Evolutionary conservation across 2,329 filamentous ascomycete species (phyloP).

Genomic region (Bipolaris zeicola): DNA sequence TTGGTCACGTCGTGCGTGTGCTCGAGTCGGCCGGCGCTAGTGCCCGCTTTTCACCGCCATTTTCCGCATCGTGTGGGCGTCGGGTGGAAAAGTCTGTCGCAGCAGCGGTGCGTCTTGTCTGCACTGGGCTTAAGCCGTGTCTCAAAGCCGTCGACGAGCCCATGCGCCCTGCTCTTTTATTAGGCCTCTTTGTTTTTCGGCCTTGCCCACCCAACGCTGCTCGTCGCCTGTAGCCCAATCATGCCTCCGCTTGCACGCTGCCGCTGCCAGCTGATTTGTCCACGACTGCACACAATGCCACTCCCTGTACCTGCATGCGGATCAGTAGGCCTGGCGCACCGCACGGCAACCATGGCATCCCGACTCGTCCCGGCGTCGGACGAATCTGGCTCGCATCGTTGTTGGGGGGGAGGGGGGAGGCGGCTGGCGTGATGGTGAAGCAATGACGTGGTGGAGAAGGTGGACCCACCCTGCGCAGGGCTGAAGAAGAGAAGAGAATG

Average conservation of each 20-base stretch:
- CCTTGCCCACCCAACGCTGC: neutral
- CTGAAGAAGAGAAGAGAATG: conserved; percentile 5
- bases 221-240: conserved; percentile 6
- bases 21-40: conserved; percentile 16
- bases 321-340: conserved; percentile 12
- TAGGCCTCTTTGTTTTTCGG: neutral
- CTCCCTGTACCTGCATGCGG: conserved; percentile 17
- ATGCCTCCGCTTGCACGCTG: neutral
- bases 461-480: conserved; percentile 8
- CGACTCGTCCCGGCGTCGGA: conserved; percentile 23
- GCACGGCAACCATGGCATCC: conserved; percentile 9
- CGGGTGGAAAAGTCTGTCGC: conserved; percentile 13
- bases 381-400: conserved; percentile 14
- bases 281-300: conserved; percentile 4
- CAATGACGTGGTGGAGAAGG: conserved; percentile 12
- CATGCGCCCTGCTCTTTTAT: conserved; percentile 6
- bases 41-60: conserved; percentile 22
- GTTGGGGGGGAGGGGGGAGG: conserved; percentile 6
- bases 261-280: conserved; percentile 8
- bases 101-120: conserved; percentile 13
- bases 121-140: conserved; percentile 2
- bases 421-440: conserved; percentile 13
- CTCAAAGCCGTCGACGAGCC: neutral
- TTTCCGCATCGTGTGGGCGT: conserved; percentile 8
- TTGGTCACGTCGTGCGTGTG: conserved; percentile 17